Base-by-base conservation (phyloP, 2,329 filamentous ascomycete genomes). In the Colletotrichum sp. region DNA sequence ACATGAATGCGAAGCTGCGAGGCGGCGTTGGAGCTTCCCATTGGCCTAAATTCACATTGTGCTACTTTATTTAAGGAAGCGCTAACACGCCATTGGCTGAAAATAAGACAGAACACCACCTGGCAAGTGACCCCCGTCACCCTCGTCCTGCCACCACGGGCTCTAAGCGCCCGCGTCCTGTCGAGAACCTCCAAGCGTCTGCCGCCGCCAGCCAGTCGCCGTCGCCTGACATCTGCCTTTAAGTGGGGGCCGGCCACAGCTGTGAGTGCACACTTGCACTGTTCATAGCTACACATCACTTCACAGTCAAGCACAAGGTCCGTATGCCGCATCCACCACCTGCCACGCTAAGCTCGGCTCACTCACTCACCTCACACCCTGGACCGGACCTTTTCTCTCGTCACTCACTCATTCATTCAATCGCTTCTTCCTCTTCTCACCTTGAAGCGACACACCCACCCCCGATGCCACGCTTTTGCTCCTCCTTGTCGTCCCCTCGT, bases 11-110 rank as follows among this genome's bases (percentile, higher is more conserved):
- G 36, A 64, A 44, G 15, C 36, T 16, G 57, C 57, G 36, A 64
- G 59, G 15, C 36, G 27, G 15, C 57, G 16, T 13, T 63, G 19
- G n/a, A 76, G 69, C 19, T 30, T 65, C 52, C 71, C 66, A 84
- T 84, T 84, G 82, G 83, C 49, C 73, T 59, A 77, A 82, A 83
- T 82, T 78, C 74, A 73, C 79, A 77, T 78, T 59, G 80, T 81
- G 79, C 79, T 75, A 80, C 78, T 78, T 79, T 79, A 78, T 77
- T 73, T 79, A 77, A 78, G 62, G 78, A 70, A 76, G 29, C 72
- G 55, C 78, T 75, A 66, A 73, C 49, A 62, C 71, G 74, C 81
- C 73, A 84, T 84, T 84, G 82, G 83, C 34, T 63, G 44, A 59
- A 68, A 74, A 34, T 72, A 39, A 34, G 68, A 57, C 59, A 52